phyloP scores from a whole-genome alignment of 2,329 filamentous ascomycete genomes.

The Coniochaeta prunicola region DNA sequence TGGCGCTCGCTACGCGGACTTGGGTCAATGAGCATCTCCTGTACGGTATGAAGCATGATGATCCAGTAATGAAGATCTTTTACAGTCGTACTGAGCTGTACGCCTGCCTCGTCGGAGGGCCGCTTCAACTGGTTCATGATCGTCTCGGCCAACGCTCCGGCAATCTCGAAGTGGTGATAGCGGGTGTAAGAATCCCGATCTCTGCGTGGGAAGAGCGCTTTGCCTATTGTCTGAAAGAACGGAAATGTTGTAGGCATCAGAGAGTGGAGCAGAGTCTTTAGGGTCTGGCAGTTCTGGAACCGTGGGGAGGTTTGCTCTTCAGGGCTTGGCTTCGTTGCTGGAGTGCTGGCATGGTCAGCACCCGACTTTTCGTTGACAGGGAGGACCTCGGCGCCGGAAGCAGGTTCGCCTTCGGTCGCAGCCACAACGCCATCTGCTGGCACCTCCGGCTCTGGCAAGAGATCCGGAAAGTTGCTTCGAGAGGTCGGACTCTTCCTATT shows the following conservation, averaged over 20 bases:
- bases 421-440: background rate
- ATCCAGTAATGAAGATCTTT: slow-evolving; percentile 77
- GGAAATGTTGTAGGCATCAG: slow-evolving; percentile 74
- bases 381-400: background rate
- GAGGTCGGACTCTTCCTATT: slow-evolving; percentile 3
- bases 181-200: slow-evolving; percentile 56
- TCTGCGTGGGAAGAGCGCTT: slow-evolving; percentile 69
- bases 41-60: slow-evolving; percentile 68
- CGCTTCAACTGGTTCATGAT: slow-evolving; percentile 58
- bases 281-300: slow-evolving; percentile 68
- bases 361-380: background rate
- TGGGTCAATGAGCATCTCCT: slow-evolving; percentile 71
- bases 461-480: background rate
- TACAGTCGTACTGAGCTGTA: slow-evolving; percentile 34
- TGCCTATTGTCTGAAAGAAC: slow-evolving; percentile 80
- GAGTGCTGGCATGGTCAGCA: slow-evolving; percentile 11
- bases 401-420: slow-evolving; percentile 4
- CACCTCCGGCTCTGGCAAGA: background rate
- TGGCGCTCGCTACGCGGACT: slow-evolving; percentile 40
- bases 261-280: slow-evolving; percentile 71
- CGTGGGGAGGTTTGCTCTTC: slow-evolving; percentile 33
- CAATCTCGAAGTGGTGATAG: slow-evolving; percentile 46
- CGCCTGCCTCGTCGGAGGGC: slow-evolving; percentile 17
- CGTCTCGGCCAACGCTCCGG: slow-evolving; percentile 62
- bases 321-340: slow-evolving; percentile 30